Evolutionary conservation across 768 basidiomycete genomes (phyloP).

Genomic region (Boletus reticuloceps): DNA sequence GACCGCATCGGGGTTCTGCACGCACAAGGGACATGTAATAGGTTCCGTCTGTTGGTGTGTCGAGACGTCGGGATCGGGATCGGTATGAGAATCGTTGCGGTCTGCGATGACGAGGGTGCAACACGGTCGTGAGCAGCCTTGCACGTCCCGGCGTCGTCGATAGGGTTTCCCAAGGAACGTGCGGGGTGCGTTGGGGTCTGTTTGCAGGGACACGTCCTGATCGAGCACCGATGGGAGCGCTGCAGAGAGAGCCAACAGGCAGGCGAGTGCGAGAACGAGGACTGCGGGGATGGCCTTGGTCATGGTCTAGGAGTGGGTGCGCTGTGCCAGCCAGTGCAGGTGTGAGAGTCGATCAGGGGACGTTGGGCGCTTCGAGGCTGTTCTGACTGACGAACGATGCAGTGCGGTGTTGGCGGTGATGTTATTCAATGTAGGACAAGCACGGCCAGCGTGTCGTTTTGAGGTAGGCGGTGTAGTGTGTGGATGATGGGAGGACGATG

Average conservation of each 20-base stretch:
- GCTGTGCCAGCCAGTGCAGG: neutral
- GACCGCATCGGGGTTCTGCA: too few relatives aligned
- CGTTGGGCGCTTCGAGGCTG: neutral
- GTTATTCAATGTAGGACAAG: neutral
- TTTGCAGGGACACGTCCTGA: neutral
- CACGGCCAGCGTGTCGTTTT: constrained; percentile 17
- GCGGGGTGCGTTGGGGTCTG: constrained; percentile 4
- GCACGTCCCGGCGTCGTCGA: neutral
- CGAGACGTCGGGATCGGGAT: neutral
- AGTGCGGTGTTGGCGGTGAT: neutral
- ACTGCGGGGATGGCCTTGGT: neutral
- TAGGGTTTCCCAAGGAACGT: constrained; percentile 16
- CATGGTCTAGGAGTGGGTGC: neutral
- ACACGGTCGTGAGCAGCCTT: neutral
- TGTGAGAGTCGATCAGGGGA: neutral
- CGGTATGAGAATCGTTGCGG: neutral
- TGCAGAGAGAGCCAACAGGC: constrained; percentile 4
- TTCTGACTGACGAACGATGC: neutral
- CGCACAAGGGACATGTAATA: too few relatives aligned
- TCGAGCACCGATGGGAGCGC: constrained; percentile 4
- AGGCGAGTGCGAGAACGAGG: constrained; percentile 9
- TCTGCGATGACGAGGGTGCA: neutral
- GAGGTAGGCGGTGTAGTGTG: neutral
- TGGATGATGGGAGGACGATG: neutral
- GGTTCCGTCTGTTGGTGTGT: too few relatives aligned